phyloP scores from a whole-genome alignment of 2,329 filamentous ascomycete species.

The Lojkania enalia region DNA sequence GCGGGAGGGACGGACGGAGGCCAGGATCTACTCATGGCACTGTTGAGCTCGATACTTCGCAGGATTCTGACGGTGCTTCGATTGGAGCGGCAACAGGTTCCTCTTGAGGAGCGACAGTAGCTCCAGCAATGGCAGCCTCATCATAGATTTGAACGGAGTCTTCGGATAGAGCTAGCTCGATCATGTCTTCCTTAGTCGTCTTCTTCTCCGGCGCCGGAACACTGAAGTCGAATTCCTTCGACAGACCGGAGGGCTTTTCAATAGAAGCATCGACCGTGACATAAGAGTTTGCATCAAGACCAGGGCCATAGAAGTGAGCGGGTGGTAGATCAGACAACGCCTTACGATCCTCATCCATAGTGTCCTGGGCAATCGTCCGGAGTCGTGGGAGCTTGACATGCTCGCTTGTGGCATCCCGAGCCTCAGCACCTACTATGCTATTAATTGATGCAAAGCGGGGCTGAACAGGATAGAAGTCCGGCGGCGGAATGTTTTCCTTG shows the following conservation, averaged over 20 bases:
- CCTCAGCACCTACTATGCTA: conserved; percentile 6
- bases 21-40: conserved; percentile 4
- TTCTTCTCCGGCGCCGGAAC: conserved; percentile 20
- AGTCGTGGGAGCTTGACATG: conserved; percentile 35
- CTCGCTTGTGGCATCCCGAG: conserved; percentile 11
- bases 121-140: conserved; percentile 1
- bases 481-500: conserved; percentile 92
- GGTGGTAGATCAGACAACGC: conserved; percentile 42
- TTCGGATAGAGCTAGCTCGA: not conserved
- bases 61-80: not conserved
- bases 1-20: not conserved
- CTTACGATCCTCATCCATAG: conserved; percentile 46
- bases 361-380: conserved; percentile 36
- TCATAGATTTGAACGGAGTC: conserved; percentile 10
- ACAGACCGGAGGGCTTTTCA: conserved; percentile 41
- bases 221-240: conserved; percentile 37
- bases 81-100: not conserved
- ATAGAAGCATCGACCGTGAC: conserved; percentile 42
- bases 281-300: conserved; percentile 38
- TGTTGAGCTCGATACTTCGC: not conserved
- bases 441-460: too few relatives aligned
- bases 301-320: conserved; percentile 46
- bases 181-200: not conserved
- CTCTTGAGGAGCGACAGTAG: not conserved
- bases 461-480: conserved; percentile 40